Evolutionary conservation across 192 early-diverging fungal genomes (phyloP).

Genomic region (Gaertneriomyces sp.): DNA sequence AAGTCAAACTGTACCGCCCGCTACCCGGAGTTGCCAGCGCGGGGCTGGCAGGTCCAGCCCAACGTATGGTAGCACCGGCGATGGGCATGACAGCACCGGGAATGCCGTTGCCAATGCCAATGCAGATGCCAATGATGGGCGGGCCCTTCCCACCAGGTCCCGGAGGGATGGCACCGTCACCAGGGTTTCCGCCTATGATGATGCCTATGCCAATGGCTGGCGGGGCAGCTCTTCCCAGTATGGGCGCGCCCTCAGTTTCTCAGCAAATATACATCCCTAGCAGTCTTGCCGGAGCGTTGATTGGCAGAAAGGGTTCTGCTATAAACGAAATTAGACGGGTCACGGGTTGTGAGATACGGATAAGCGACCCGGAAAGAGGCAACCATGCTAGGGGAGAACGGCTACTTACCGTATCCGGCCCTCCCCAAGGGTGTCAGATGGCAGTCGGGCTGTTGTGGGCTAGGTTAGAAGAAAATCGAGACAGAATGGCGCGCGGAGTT

Average conservation of each 20-base stretch:
- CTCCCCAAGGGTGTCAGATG: slow-evolving; percentile 80
- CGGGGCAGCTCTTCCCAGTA: slow-evolving; percentile 14
- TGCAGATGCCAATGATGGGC: not conserved
- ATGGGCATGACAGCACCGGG: not conserved
- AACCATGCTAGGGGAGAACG: slow-evolving; percentile 60
- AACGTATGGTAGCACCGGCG: not conserved
- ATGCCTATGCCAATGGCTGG: slow-evolving; percentile 1
- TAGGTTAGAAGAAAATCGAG: slow-evolving; percentile 77
- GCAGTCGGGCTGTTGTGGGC: slow-evolving; percentile 89
- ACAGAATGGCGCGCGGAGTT: not conserved
- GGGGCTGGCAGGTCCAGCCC: too few species aligned
- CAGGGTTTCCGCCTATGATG: not conserved
- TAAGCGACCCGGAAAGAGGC: slow-evolving; percentile 77
- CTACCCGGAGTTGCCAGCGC: not conserved
- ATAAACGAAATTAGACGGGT: slow-evolving; percentile 50
- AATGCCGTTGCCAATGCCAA: not conserved
- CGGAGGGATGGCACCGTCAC: not conserved
- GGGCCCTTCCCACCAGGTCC: not conserved
- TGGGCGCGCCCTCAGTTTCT: slow-evolving; percentile 24
- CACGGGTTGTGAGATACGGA: slow-evolving; percentile 71
- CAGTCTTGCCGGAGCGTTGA: slow-evolving; percentile 96
- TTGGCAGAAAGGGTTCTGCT: slow-evolving; percentile 79
- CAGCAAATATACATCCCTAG: slow-evolving; percentile 88
- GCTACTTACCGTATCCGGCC: slow-evolving; percentile 88
- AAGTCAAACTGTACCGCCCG: slow-evolving; percentile 1